Conservation (phyloP, 2,329 filamentous ascomycete species). For the Trichoderma sp. region DNA sequence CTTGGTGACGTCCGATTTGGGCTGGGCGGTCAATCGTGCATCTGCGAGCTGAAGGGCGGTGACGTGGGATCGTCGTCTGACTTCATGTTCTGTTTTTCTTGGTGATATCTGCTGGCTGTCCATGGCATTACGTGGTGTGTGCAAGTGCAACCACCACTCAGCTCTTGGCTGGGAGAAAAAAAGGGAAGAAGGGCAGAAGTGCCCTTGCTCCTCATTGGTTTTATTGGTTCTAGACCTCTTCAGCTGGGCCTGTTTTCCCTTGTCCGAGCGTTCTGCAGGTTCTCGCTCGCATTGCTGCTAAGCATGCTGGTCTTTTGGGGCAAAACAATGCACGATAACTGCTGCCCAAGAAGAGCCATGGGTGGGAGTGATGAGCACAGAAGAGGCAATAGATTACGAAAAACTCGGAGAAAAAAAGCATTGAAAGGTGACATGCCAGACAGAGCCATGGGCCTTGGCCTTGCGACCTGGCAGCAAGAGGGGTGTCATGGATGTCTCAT, state of each 20-base stretch:
- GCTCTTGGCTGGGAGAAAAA: not conserved
- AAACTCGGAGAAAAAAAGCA: not conserved
- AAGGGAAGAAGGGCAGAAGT: not conserved
- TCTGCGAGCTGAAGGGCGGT: not conserved
- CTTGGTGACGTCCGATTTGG: conserved; percentile 6
- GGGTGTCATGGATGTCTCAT: conserved; percentile 9
- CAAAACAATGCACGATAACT: not conserved
- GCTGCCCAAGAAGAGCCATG: not conserved
- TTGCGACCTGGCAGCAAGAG: not conserved
- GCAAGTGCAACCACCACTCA: not conserved
- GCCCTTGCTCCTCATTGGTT: not conserved
- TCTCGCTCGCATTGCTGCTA: not conserved
- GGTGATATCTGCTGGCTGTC: not conserved
- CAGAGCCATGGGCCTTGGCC: not conserved
- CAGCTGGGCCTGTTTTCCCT: not conserved
- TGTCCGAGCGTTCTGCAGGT: not conserved
- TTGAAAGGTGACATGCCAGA: not conserved
- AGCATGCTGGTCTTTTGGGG: not conserved
- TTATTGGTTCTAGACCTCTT: not conserved
- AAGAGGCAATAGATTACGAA: not conserved
- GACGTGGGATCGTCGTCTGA: conserved; percentile 9
- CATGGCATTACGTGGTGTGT: not conserved
- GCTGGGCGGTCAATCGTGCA: not conserved
- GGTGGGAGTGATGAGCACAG: not conserved
- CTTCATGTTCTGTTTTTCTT: not conserved